These are phyloP conservation scores for Groenewaldozyma tartarivorans DNA, from an alignment of 805 yeast genomes.

Conservation along the genomic window DNA sequence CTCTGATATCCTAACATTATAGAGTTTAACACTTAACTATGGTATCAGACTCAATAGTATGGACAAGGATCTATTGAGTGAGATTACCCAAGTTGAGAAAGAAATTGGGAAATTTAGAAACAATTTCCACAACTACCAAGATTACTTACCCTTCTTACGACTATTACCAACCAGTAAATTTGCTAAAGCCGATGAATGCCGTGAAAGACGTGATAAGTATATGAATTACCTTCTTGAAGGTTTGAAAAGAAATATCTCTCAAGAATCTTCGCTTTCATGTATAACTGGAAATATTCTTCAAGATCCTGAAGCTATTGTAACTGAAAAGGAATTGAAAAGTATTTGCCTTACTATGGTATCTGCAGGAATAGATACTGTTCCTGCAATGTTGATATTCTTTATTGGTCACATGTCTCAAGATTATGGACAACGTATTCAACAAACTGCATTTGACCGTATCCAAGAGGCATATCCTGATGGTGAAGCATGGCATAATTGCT, in stretches of 20 bases:
- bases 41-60: constrained; percentile 31
- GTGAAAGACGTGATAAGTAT: constrained; percentile 27
- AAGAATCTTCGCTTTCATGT: constrained; percentile 23
- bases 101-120: constrained; percentile 27
- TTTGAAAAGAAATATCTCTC: constrained; percentile 17
- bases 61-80: constrained; percentile 21
- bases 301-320: constrained; percentile 14
- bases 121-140: constrained; percentile 29
- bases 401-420: constrained; percentile 47
- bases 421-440: constrained; percentile 32
- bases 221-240: constrained; percentile 23
- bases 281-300: constrained; percentile 30
- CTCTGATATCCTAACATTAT: constrained; percentile 31
- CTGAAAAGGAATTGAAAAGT: constrained; percentile 46
- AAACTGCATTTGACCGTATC: constrained; percentile 35
- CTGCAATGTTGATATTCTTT: constrained; percentile 50
- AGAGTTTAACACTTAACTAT: constrained; percentile 31
- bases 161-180: constrained; percentile 22
- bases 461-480: constrained; percentile 24
- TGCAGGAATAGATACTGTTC: constrained; percentile 69
- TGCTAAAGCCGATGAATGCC: constrained; percentile 27
- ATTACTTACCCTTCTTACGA: constrained; percentile 30
- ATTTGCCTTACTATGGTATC: constrained; percentile 68
- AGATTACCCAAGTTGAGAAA: constrained; percentile 26
- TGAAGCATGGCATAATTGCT: constrained; percentile 21